Evolutionary conservation across 208 protist species (phyloP), one percentile per base, ranked within the genome.

Genomic region (Naegleria lovaniensis): DNA sequence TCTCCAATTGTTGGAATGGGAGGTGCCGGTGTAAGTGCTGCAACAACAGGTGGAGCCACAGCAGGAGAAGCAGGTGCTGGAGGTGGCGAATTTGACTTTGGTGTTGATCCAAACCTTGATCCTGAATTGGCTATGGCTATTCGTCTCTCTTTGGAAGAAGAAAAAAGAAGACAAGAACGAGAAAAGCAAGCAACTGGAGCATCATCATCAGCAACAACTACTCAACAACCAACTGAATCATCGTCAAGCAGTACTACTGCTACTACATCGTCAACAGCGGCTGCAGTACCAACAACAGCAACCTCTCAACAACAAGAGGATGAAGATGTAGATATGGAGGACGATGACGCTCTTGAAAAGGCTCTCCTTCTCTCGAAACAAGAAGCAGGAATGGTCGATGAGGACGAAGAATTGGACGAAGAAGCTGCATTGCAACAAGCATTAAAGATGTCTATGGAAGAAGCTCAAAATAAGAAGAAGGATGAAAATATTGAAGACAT

Each of bases 41-140:
- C 55, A 19, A 15, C 55, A 67, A 58, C 40, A 58, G 88, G 90
- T 48, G 58, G 43, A 41, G 83, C 75, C 51, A 91, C 90, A 83
- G 93, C 89, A 43, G 67, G 87, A 33, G 86, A 83, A 89, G 88
- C 89, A 55, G 94, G 91, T 87, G 93, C 90, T 58, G 91, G 90
- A 39, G 91, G 79, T 83, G 93, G 89, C 67, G 93, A 91, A 41
- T 92, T 91, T 75, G 95, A 94, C 36, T 98, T 98, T 91, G 96
- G 94, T 39, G 94, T 98, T 5, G 97, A 98, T 92, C 96, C 96
- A 5, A 96, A 94, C 85, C 92, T 96, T 22, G 97, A 99, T 91
- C 97, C 97, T 0, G 97, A 99, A 84, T 94, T 99, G 25, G 97
- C 96, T 36, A 96, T 99, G 96, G 97, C 96, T n/a, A 93, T 99